A percentile compares a stretch with the other conserved stretches of the same genome.
Evolutionary conservation across 2,329 filamentous ascomycete species (phyloP).

Genomic region (Microdochium bolleyi): DNA sequence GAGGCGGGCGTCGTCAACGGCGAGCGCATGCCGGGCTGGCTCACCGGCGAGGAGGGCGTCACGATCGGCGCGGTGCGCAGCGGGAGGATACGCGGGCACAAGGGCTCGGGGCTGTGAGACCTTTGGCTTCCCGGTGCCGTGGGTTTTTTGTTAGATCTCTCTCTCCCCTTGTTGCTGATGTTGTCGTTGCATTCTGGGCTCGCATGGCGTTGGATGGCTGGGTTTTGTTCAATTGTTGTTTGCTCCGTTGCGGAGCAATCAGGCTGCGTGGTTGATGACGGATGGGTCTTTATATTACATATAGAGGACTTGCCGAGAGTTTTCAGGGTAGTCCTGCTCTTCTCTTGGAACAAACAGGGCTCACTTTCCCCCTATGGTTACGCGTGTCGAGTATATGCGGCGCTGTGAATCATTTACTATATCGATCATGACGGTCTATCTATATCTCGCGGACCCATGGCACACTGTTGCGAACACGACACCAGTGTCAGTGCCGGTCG

Average conservation of each 20-base stretch:
- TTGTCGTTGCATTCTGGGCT: neutral
- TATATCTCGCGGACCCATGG: no score
- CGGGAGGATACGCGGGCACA: slow-evolving; percentile 55
- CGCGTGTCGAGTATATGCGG: no score
- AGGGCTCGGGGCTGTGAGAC: slow-evolving; percentile 42
- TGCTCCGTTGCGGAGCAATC: neutral
- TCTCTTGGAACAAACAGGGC: no score
- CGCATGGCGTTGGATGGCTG: slow-evolving; percentile 2
- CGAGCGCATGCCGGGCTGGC: slow-evolving; percentile 76
- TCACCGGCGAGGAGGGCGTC: slow-evolving; percentile 80
- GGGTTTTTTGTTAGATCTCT: no score
- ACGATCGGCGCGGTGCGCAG: slow-evolving; percentile 62
- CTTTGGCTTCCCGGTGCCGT: slow-evolving; percentile 4
- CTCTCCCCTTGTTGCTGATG: neutral
- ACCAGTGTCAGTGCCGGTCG: no score
- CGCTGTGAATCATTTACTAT: no score
- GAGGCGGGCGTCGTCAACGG: slow-evolving; percentile 71
- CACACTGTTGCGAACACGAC: no score
- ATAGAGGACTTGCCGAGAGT: no score
- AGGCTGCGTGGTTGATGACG: no score
- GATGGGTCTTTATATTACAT: neutral
- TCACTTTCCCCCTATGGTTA: no score
- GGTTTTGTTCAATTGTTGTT: neutral
- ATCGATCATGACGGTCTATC: no score
- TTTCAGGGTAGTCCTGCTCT: no score